Evolutionary conservation across 2,329 filamentous ascomycete genomes (phyloP).

Genomic region (Clonostachys solani): DNA sequence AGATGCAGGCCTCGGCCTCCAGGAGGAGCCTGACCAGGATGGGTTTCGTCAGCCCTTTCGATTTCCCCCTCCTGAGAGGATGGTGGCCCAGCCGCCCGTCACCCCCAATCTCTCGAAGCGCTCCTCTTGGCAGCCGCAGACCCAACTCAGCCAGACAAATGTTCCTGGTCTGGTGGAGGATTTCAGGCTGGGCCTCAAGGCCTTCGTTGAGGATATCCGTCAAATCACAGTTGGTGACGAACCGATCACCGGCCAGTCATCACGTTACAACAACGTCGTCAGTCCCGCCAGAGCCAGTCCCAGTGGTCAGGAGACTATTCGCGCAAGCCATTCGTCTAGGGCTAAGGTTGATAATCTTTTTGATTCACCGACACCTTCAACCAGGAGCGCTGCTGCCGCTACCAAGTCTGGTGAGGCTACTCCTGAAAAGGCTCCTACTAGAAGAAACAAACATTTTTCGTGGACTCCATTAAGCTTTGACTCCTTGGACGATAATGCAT

Average conservation of each 20-base stretch:
- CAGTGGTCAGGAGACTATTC: conserved; percentile 36
- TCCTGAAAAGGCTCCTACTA: conserved; percentile 27
- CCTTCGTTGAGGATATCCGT: conserved; percentile 90
- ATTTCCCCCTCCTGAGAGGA: conserved; percentile 19
- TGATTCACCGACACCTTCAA: conserved; percentile 27
- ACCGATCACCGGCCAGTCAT: conserved; percentile 54
- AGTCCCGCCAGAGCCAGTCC: conserved; percentile 4
- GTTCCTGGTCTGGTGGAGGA: conserved; percentile 83
- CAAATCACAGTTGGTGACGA: conserved; percentile 97
- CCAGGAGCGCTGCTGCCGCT: conserved; percentile 9
- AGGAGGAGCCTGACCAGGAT: conserved; percentile 29
- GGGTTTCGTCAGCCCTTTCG: conserved; percentile 11
- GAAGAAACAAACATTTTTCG: conserved; percentile 50
- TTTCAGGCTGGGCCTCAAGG: conserved; percentile 85
- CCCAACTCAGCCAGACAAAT: conserved; percentile 34
- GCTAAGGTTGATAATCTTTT: conserved; percentile 36
- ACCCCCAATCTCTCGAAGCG: conserved; percentile 42
- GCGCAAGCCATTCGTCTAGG: conserved; percentile 32
- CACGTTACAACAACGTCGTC: conserved; percentile 9
- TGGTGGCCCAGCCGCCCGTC: conserved; percentile 26
- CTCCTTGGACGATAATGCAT: conserved; percentile 56
- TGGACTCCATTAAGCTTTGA: conserved; percentile 56
- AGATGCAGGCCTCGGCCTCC: conserved; percentile 34
- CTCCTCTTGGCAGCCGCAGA: conserved; percentile 55
- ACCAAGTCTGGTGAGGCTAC: conserved; percentile 7